These are phyloP conservation scores for Cicer cuneatum DNA, from an alignment of 306 rosid species.

Conservation along the genomic window DNA sequence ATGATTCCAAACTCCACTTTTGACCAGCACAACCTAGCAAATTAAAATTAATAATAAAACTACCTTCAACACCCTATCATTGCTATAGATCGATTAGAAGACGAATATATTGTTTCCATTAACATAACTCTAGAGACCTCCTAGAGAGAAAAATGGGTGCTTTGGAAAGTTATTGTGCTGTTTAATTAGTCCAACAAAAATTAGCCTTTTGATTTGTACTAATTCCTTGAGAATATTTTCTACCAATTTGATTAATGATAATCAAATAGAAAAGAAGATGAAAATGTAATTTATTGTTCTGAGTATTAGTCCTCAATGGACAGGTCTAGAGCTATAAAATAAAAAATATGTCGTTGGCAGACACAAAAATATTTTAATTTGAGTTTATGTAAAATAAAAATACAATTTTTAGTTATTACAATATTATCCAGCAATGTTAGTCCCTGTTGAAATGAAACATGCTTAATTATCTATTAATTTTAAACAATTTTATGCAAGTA, in stretches of 20 bases:
- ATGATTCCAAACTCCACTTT: slow-evolving; percentile 71
- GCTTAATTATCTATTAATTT: no score
- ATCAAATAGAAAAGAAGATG: slow-evolving; percentile 7
- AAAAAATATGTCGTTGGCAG: slow-evolving; percentile 48
- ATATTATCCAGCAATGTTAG: no score
- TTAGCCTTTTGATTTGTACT: slow-evolving; percentile 36
- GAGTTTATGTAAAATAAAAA: no score
- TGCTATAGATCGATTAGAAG: slow-evolving; percentile 41
- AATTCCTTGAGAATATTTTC: slow-evolving; percentile 17
- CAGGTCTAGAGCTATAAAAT: slow-evolving; percentile 23
- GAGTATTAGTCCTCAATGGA: slow-evolving; percentile 47
- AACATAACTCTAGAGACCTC: slow-evolving; percentile 27
- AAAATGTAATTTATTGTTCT: slow-evolving; percentile 9
- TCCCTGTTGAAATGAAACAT: no score
- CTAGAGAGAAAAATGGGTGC: slow-evolving; percentile 33
- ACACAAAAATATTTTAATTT: slow-evolving; percentile 44
- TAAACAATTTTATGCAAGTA: no score
- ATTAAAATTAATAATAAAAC: slow-evolving; percentile 22
- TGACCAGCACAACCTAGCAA: slow-evolving; percentile 58
- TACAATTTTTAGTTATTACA: no score
- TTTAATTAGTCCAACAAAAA: slow-evolving; percentile 4
- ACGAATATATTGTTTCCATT: slow-evolving; percentile 18
- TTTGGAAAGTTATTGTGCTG: slow-evolving; percentile 36
- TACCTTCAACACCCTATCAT: slow-evolving; percentile 60
- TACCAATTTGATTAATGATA: slow-evolving; percentile 16